Conservation (phyloP, 108 stramenopile species). For the Cylindrotheca fusiformis region DNA sequence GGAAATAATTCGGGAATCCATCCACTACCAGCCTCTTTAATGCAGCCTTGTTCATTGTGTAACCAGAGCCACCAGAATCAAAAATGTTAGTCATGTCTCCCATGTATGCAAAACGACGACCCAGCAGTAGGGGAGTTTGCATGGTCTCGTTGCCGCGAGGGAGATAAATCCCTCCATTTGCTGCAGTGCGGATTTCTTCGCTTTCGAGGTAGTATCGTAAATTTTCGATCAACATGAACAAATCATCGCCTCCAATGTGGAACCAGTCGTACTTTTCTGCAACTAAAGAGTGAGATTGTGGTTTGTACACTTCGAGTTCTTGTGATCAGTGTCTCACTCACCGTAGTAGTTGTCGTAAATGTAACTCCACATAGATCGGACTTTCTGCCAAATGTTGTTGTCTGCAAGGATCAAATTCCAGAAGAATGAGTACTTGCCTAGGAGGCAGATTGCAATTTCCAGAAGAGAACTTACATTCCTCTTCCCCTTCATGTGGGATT, state of each 20-base stretch:
- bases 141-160: constrained; percentile 63
- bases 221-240: constrained; percentile 92
- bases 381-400: constrained; percentile 98
- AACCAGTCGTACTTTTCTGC: constrained; percentile 58
- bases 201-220: constrained; percentile 82
- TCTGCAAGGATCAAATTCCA: constrained; percentile 16
- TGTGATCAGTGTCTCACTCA: constrained; percentile 43
- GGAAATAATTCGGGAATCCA: constrained; percentile 71
- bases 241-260: constrained; percentile 88
- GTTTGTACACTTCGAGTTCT: background rate
- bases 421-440: constrained; percentile 55
- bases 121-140: constrained; percentile 84
- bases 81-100: constrained; percentile 83
- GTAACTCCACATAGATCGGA: constrained; percentile 93
- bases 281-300: background rate
- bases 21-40: constrained; percentile 73
- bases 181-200: constrained; percentile 77
- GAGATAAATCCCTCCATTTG: constrained; percentile 77
- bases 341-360: constrained; percentile 88
- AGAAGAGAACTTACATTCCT: constrained; percentile 57
- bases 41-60: constrained; percentile 91
- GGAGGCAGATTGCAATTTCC: no score
- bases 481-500: constrained; percentile 91
- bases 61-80: constrained; percentile 93
- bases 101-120: constrained; percentile 79